These are phyloP conservation scores for Neoascochyta sp. DNA, from an alignment of 2,329 filamentous ascomycete species.

Conservation along the genomic window DNA sequence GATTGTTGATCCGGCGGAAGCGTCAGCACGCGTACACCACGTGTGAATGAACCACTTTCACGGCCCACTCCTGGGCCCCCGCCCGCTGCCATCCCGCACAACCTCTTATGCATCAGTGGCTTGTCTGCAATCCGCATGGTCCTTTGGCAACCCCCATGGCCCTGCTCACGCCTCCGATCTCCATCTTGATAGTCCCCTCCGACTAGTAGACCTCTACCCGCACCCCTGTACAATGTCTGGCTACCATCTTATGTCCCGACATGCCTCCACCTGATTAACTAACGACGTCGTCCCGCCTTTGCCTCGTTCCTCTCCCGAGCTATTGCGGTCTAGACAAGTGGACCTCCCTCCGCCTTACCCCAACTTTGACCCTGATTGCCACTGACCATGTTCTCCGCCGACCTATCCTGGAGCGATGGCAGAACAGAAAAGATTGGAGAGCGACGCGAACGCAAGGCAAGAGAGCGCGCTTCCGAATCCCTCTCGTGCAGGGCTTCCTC, in stretches of 20 bases:
- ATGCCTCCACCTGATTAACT: too few relatives aligned
- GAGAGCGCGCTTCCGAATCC: conserved; percentile 21
- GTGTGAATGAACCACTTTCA: conserved; percentile 6
- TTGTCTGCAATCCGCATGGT: conserved; percentile 3
- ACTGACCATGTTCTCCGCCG: conserved; percentile 38
- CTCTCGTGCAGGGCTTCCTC: conserved; percentile 26
- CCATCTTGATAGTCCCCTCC: too few relatives aligned
- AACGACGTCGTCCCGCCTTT: too few relatives aligned
- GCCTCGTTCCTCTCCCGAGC: conserved; percentile 13
- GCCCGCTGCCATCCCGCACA: too few relatives aligned
- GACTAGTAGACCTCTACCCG: conserved; percentile 12
- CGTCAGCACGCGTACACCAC: conserved; percentile 10
- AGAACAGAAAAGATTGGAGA: conserved; percentile 38
- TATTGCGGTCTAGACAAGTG: conserved; percentile 16
- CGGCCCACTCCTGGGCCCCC: too few relatives aligned
- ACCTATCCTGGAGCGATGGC: conserved; percentile 37
- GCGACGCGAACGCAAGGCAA: conserved; percentile 33
- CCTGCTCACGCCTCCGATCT: too few relatives aligned
- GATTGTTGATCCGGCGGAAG: conserved; percentile 7
- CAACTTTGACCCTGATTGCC: conserved; percentile 1
- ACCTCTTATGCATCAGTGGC: too few relatives aligned
- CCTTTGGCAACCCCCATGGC: conserved; percentile 11
- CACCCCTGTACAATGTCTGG: conserved; percentile 20
- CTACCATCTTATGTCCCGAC: conserved; percentile 16
- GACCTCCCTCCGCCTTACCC: conserved; percentile 7